A percentile compares a stretch with the other conserved stretches of the same genome.
phyloP scores from a whole-genome alignment of 2,329 filamentous ascomycete species.

The Pleoardoris graminearum region DNA sequence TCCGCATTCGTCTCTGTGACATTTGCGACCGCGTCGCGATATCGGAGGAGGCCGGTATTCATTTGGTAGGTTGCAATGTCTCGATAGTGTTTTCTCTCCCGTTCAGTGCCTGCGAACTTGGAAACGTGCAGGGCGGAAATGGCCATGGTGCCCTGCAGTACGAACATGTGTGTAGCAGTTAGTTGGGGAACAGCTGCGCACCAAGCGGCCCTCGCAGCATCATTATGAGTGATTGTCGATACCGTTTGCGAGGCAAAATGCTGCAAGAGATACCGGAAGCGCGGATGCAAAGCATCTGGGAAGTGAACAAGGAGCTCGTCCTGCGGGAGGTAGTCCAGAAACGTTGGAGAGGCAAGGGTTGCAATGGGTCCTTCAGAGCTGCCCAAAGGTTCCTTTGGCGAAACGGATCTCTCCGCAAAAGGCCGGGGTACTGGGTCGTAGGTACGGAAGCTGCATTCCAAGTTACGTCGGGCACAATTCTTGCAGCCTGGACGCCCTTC shows the following conservation, averaged over 20 bases:
- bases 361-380: conserved; percentile 2
- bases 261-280: conserved; percentile 22
- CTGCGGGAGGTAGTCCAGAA: conserved; percentile 16
- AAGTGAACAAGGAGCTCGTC: conserved; percentile 16
- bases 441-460: conserved; percentile 24
- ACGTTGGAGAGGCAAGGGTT: conserved; percentile 11
- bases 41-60: conserved; percentile 26
- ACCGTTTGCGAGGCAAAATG: conserved; percentile 29
- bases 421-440: conserved; percentile 15
- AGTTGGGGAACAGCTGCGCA: conserved; percentile 33
- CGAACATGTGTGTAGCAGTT: conserved; percentile 44
- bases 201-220: conserved; percentile 21
- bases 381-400: conserved; percentile 10
- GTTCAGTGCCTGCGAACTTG: conserved; percentile 23
- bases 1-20: conserved; percentile 48
- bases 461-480: conserved; percentile 20
- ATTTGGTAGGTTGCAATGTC: conserved; percentile 30
- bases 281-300: conserved; percentile 14
- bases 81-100: conserved; percentile 17
- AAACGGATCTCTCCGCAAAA: not conserved
- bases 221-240: conserved; percentile 21
- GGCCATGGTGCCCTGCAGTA: conserved; percentile 50
- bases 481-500: conserved; percentile 22
- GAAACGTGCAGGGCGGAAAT: conserved; percentile 51
- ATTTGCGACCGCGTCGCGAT: conserved; percentile 26